Evolutionary conservation across 345 rosid genomes (phyloP), one percentile per base, ranked within the genome.

Genomic region (Gossypium sturtianum): DNA sequence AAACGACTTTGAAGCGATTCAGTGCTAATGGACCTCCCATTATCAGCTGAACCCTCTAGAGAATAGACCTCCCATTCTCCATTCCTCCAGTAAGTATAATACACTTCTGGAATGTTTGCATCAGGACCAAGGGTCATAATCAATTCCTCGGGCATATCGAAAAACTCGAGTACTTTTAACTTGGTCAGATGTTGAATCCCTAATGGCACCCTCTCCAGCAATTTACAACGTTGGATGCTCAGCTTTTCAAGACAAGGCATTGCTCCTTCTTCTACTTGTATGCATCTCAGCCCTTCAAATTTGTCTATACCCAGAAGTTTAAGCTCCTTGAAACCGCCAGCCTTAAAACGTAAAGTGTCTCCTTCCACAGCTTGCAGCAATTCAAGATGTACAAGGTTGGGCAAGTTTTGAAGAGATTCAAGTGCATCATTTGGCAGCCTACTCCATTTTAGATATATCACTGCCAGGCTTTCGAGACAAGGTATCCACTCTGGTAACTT

Each of bases 21-120:
- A 7, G 23, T 69, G 6, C 13, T 69, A 29, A 51, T 69, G 60
- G 8, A 22, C 4, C 25, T 69, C 48, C 72, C 77, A 48, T 38
- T 72, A 4, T 74, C 66, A 0, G 61, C 68, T 0, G 70, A 64
- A 72, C 66, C 63, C 20, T 74, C 83, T 4, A 77, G 54, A 2
- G 79, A 59, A 54, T 79, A 77, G 16, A 79, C 80, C 3, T 84
- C 80, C 85, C 83, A 75, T 9, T 77, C 83, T 4, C 76, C 79
- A 0, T 82, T 81, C 53, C 78, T 77, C 80, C 79, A 79, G 76
- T 77, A 72, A 2, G 79, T 80, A 17, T 58, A 73, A 61, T 66
- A 72, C 38, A 78, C 82, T 75, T 81, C 75, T 15, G 84, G 81
- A 56, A 81, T 62, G 56, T 61, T 78, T n/a, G 75, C 76, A n/a